Evolutionary conservation across 495 filamentous ascomycete genomes (phyloP), one percentile per base, ranked within the genome.

Genomic region (Bryoglossum gracile): DNA sequence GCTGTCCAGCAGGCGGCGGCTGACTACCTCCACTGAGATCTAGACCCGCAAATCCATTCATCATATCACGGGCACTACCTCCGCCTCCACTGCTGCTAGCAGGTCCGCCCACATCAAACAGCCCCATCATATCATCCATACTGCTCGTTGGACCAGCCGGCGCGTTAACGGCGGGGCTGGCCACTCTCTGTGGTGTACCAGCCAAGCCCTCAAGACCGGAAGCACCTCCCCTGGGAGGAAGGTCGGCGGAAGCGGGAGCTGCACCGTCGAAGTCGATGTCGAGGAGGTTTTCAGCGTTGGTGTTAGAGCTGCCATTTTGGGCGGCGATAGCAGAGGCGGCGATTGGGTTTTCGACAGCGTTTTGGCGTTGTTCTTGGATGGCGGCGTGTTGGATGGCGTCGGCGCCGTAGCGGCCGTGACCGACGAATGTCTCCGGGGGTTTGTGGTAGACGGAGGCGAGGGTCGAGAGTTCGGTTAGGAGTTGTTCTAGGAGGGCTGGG

Each of bases 391-490:
- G 92, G 58, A 97, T 88, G 43, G 87, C 90, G 60, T 95, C 91
- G 33, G 91, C 89, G 43, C 90, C 90, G 56, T 87, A 95, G 22
- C 91, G 81, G 48, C 92, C 92, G 61, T 94, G 87, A 56, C 92
- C 94, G 47, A 97, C 83, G 70, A 98, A 97, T 4, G 89, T 89
- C 70, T 92, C 88, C 30, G 92, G 88, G 13, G 90, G 90, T 68
- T 95, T 97, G 75, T 97, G 92, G 68, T 98, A 98, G n/a, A 98
- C 92, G 10, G 91, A 96, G 1, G 92, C 89, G 17, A 98, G 79
- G 10, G 94, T 95, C n/a, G 90, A 95, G 11, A 98, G 79, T 65
- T 97, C 89, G 4, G 73, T 73, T 10, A 97, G 79, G 3, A 98
- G 80, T 56, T 87, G 80, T 24, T 97, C 89, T 14, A 98, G 82